Evolutionary conservation across 331 rosid species (phyloP), one percentile per base, ranked within the genome.

Genomic region (Quercus lobata): DNA sequence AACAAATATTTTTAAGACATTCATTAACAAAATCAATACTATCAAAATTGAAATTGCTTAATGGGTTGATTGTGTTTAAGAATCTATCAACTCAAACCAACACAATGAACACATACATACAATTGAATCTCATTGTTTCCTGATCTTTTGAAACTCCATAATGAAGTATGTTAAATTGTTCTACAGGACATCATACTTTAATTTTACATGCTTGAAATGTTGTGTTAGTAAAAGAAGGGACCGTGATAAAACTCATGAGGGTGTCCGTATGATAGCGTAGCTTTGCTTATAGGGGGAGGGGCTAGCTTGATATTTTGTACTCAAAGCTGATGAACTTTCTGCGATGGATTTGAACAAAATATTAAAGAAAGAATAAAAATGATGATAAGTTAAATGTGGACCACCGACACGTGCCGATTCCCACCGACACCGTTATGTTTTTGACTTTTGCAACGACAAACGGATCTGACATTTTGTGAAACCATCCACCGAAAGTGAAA

Each of bases 401-500:
- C 83, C 89, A 82, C 91, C 89, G 97, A 86, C 92, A 88, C 90
- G 91, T 94, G 97, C 89, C 97, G 88, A 84, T 87, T 85, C 21
- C 37, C 87, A 84, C 98, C 98, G 98, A 86, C 76, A 79, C 69
- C n/a, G 77, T 73, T 70, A 71, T 82, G 77, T 76, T 80, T 89
- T 86, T 91, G 94, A 92, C 97, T 86, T 76, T 84, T 71, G 63
- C 0, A 68, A 72, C 32, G 81, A 78, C 81, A 61, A 37, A 60
- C 69, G 73, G n/a, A 71, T 65, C 29, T 12, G 62, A 37, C 73
- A 34, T 75, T 74, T 54, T 57, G 55, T 83, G 76, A 73, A 75
- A 68, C 54, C 30, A 57, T 80, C 78, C 87, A 81, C 97, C 94
- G 97, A 92, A 92, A 92, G 97, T 87, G 83, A 75, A 80, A 72